Base-by-base conservation (phyloP, 768 basidiomycete genomes). In the Auricularia sp. region DNA sequence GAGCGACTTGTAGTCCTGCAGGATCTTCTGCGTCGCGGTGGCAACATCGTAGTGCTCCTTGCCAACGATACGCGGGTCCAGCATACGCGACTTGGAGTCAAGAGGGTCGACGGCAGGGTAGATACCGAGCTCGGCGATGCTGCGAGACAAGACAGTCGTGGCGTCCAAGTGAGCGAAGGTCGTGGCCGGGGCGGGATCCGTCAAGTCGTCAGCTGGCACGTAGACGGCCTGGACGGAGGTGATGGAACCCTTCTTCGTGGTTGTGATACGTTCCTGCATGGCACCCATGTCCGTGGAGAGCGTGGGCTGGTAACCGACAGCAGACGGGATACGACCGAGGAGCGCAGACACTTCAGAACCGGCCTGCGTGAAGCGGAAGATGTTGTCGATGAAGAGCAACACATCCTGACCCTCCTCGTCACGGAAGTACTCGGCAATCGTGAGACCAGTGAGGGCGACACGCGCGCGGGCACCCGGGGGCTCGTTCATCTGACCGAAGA, bases 401-500 rank as follows among this genome's bases (percentile, higher is more conserved):
- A 99, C 97, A 78, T 99, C 97, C 79, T 99, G 97, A 68, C 97
- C 97, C 81, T 99, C 96, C 82, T 98, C 96, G 73, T 99, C 97
- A 87, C 97, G 95, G 97, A 99, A 99, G 83, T 98, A 99, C 81
- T 99, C 97, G 69, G 97, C 97, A 71, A 98, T 98, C 74, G 97
- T 99, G 66, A 99, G 82, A 79, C 97, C 97, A 71, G 97, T 98
- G 72, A 99, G 87, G 69, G 97, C 97, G 72, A 99, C 97, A 90
- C 97, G 97, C 73, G 97, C 97, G 87, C 97, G 95, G 71, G 97
- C 97, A 86, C 97, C 97, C 72, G 97, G 97, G 76, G 97, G 97
- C 83, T 99, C 97, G 82, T 99, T 99, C 97, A 99, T 99, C 81
- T 99, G 97, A 83, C 97, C 97, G 83, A 99, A 99, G 71, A 99